Evolutionary conservation across 805 yeast genomes (phyloP).

Genomic region (Spencermartinsiella europaea): DNA sequence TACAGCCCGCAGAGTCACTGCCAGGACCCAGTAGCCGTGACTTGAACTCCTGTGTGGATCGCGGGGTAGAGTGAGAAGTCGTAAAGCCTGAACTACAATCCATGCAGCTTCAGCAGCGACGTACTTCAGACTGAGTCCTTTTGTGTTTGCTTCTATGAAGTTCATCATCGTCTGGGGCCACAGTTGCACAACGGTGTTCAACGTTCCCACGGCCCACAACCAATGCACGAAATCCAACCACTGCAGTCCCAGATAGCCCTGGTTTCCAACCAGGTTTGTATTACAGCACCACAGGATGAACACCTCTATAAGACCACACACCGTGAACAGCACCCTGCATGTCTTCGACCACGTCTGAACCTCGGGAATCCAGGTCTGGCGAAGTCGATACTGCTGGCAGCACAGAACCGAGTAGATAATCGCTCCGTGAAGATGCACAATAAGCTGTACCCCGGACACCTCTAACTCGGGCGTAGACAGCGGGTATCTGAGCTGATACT

Average conservation of each 20-base stretch:
- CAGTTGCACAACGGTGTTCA: constrained; percentile 3
- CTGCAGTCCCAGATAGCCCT: constrained; percentile 14
- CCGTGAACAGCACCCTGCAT: background rate
- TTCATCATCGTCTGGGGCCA: constrained; percentile 15
- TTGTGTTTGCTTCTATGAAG: constrained; percentile 3
- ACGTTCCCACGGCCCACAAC: constrained; percentile 11
- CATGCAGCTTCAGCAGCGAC: background rate
- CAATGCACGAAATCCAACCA: constrained; percentile 15
- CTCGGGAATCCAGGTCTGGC: background rate
- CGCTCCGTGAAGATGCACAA: background rate
- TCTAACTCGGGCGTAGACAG: background rate
- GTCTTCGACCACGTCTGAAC: background rate
- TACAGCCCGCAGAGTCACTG: background rate
- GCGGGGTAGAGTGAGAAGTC: background rate
- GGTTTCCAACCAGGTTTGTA: constrained; percentile 5
- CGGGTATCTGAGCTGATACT: background rate
- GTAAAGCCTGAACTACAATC: background rate
- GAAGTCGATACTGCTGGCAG: background rate
- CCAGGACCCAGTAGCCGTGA: background rate
- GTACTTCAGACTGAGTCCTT: background rate
- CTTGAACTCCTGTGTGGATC: background rate
- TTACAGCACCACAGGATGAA: background rate
- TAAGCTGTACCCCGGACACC: background rate
- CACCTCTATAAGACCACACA: background rate
- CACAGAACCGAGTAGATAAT: background rate